Conservation (phyloP, 495 filamentous ascomycete genomes). For the Trichoderma virens region DNA sequence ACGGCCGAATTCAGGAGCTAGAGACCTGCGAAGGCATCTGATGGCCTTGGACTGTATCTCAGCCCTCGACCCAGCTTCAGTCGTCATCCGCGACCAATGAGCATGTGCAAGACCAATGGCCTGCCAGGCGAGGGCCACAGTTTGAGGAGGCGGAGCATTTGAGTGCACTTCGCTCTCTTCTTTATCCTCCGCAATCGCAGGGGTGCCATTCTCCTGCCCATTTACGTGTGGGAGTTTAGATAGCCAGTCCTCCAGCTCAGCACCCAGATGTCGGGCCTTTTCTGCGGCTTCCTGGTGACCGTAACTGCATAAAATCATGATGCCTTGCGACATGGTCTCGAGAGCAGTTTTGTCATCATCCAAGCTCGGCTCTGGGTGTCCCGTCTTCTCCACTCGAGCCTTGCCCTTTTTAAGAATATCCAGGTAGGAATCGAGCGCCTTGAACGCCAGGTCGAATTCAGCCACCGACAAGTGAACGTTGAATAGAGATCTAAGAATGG, state of each 20-base stretch:
- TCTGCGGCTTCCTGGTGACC: constrained; percentile 66
- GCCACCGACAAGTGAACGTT: constrained; percentile 76
- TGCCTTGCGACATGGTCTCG: constrained; percentile 66
- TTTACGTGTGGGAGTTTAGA: constrained; percentile 25
- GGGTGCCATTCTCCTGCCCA: constrained; percentile 16
- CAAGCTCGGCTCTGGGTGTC: constrained; percentile 59
- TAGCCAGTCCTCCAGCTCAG: constrained; percentile 57
- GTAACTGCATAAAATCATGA: constrained; percentile 74
- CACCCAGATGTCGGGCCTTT: constrained; percentile 61
- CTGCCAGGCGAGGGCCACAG: constrained; percentile 63
- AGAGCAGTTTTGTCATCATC: constrained; percentile 71
- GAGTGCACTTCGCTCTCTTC: constrained; percentile 30
- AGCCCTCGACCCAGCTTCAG: constrained; percentile 57
- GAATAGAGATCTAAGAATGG: constrained; percentile 80
- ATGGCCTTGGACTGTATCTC: constrained; percentile 67
- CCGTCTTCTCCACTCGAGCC: constrained; percentile 69
- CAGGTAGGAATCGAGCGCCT: constrained; percentile 82
- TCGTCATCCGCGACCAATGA: constrained; percentile 76
- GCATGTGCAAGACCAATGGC: constrained; percentile 77
- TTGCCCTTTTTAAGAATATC: constrained; percentile 77
- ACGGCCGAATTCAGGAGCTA: constrained; percentile 55
- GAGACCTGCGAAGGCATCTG: constrained; percentile 59
- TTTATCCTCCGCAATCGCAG: constrained; percentile 19
- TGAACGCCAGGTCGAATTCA: constrained; percentile 80
- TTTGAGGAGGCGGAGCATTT: constrained; percentile 38